Base-by-base conservation (phyloP, 371 early-diverging fungal species). In the Neoconidiobolus thromboides region DNA sequence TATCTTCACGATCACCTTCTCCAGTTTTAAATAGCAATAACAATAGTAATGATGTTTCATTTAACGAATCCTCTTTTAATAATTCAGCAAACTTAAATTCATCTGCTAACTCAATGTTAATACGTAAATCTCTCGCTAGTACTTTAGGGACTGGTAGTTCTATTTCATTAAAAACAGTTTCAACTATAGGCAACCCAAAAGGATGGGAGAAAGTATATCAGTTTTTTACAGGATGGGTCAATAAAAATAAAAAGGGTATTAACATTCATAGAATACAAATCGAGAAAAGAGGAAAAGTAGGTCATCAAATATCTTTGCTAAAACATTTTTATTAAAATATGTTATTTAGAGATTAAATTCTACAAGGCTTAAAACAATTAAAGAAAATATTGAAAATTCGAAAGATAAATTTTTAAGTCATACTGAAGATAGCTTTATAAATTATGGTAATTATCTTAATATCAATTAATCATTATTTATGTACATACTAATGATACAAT, bases 151-250 rank as follows among this genome's bases (percentile, higher is more conserved):
- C 26, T 26, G 26, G 49, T 14, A 49, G 4, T 3, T 12, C 49
- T 0, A 12, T 26, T 49, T 49, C 49, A 12, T 49, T 26, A 10
- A 49, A 14, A 14, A 14, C 49, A 26, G 4, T 49, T 14, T 49
- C 49, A 3, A 14, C 26, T 14, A 26, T 14, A 49, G 49, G 26
- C 4, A 49, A 49, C 49, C 49, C 10, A 26, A 46, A 44, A 43
- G 57, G 57, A 9, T 57, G 57, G 57, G 47, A 9, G 4, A 42
- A 44, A 26, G 57, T 57, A 14, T 57, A 46, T 26, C n/a, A 41
- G 2, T 44, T 57, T 15, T 42, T 57, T 26, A 43, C 57, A 10
- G 42, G 57, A 9, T 57, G 43, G 43, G 44, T 57, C 6, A 44
- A 44, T 26, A 57, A 57, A 46, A 39, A 7, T 7, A 57, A 57